Evolutionary conservation across 2,329 filamentous ascomycete species (phyloP), one percentile per base, ranked within the genome.

Genomic region (Dactylellina cionopaga): DNA sequence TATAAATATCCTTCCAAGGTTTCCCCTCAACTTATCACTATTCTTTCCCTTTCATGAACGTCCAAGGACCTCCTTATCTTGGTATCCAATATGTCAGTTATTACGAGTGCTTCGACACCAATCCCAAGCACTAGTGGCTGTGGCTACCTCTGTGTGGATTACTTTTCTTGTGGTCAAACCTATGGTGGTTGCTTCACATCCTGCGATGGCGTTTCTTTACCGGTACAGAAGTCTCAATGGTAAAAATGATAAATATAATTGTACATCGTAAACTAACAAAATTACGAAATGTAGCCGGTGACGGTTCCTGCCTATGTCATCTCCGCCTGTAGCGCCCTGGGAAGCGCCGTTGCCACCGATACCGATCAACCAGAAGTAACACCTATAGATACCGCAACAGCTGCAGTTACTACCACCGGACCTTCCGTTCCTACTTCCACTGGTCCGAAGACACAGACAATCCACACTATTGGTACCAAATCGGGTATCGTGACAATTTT

Each of bases 141-240:
- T n/a, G 19, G 29, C 6, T 37, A 35, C n/a, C 7, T 54, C 5
- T 69, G 64, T 27, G 54, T 37, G 1, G 64, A 69, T 19, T 54
- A 54, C 29, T n/a, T 69, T 22, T 54, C 64, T 17, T 69, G 64
- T 22, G 64, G 64, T 15, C 44, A 69, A 41, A 54, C 64, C 13
- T 69, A 60, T 17, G 54, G 64, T 7, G 64, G 64, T 29, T 69
- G 64, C 35, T 54, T 60, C 31, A 69, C 64, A 29, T 46, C 46
- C n/a, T 69, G 64, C 5, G 37, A 44, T 37, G 64, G 64, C 3
- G 27, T 47, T 17, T 55, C 64, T 15, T 13, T 15, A n/a, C 54
- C 64, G 15, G 64, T 60, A 60, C 27, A 55, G 22, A 19, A 51
- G 10, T 24, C 10, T 44, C 9, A 6, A n/a, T n/a, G n/a, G n/a